Evolutionary conservation across 352 stramenopile genomes (phyloP).

Genomic region (Pythium apleroticum): DNA sequence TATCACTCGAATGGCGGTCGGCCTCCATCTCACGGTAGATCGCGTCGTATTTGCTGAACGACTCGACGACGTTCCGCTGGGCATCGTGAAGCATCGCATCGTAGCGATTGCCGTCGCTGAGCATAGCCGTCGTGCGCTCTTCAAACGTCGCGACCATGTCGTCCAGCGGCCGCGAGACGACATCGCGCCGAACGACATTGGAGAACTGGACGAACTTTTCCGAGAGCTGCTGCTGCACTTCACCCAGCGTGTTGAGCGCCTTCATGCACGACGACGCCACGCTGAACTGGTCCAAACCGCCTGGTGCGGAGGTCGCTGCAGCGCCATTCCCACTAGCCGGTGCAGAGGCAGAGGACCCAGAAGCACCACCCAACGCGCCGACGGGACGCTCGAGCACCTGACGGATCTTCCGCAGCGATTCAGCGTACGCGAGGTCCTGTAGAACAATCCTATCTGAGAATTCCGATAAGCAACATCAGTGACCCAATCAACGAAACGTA

Average conservation of each 20-base stretch:
- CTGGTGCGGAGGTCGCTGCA: neutral
- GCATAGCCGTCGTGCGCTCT: slow-evolving; percentile 50
- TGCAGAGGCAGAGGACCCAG: neutral
- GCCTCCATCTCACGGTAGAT: slow-evolving; percentile 64
- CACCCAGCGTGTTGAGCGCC: slow-evolving; percentile 56
- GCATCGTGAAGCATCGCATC: slow-evolving; percentile 56
- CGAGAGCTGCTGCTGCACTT: slow-evolving; percentile 75
- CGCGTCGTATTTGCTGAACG: slow-evolving; percentile 59
- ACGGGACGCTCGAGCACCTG: slow-evolving; percentile 46
- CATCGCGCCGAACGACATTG: slow-evolving; percentile 67
- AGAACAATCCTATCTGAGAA: too few species aligned
- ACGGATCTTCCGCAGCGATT: slow-evolving; percentile 64
- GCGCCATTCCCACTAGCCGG: neutral
- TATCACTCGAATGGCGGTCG: slow-evolving; percentile 21
- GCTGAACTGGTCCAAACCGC: slow-evolving; percentile 25
- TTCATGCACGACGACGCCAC: slow-evolving; percentile 59
- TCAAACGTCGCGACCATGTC: slow-evolving; percentile 73
- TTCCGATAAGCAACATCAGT: neutral
- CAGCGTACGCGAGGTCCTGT: slow-evolving; percentile 71
- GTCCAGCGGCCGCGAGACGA: slow-evolving; percentile 61
- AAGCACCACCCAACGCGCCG: neutral
- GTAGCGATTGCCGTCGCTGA: slow-evolving; percentile 51
- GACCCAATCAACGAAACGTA: slow-evolving; percentile 13
- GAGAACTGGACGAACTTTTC: slow-evolving; percentile 82
- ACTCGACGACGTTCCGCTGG: slow-evolving; percentile 53